Evolutionary conservation across 345 rosid genomes (phyloP), one percentile per base, ranked within the genome.

Genomic region (Rubroshorea leprosula): DNA sequence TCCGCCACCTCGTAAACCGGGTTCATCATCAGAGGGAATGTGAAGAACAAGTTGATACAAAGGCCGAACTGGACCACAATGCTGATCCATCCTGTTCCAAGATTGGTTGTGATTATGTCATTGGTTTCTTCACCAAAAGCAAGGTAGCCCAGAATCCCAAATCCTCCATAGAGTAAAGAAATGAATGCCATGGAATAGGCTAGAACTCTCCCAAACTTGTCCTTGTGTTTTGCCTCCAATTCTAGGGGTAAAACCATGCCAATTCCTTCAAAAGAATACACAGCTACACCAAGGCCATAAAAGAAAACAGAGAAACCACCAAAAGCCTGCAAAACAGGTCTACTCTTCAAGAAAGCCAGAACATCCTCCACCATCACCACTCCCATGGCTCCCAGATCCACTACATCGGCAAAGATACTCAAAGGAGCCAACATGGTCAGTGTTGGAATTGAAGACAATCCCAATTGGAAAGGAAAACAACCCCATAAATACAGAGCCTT

Each of bases 11-110:
- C 95, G 24, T 81, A 86, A 23, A 86, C 95, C 3, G 95, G 95
- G 49, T 83, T 85, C 95, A 86, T 86, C 95, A 86, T 83, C 65
- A 86, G 58, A 1, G 95, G 95, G 58, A 86, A 83, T 0, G 84
- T 68, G 47, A 86, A 71, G 69, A 86, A 86, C 49, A 86, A 73
- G 72, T 86, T 86, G 59, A 83, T 67, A 7, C 87, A 75, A 23
- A 86, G 60, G 16, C 90, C 86, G 18, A 81, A 54, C 66, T 81
- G 77, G 57, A 86, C 90, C 55, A 86, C 57, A 9, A 60, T 69
- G 76, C 87, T 81, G 39, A 81, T 41, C 47, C 78, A n/a, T 31
- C 95, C 95, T 21, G 59, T 16, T n/a, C 88, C 87, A 7, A 83
- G 58, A 51, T 86, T 83, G 22, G 84, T 81, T 6, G 95, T 86